These are phyloP conservation scores for Clarireedia homoeocarpa DNA, from an alignment of 2,329 filamentous ascomycete species.

Conservation along the genomic window DNA sequence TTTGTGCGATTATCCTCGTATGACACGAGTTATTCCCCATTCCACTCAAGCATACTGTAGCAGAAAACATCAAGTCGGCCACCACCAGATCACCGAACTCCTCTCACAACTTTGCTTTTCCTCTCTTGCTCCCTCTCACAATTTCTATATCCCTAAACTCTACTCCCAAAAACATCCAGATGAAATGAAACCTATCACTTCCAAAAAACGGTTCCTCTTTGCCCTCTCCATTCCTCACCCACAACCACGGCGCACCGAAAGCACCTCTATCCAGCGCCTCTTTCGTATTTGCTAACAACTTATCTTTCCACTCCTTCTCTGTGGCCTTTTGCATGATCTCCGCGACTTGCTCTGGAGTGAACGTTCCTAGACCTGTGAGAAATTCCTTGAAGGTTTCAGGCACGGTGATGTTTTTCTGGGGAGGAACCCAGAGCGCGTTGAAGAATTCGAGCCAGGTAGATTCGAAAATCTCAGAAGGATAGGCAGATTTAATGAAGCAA, in stretches of 20 bases:
- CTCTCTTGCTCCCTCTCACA: conserved; percentile 20
- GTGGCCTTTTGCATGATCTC: conserved; percentile 46
- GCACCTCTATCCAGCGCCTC: conserved; percentile 57
- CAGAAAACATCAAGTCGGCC: too few relatives aligned
- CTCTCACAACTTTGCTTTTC: conserved; percentile 17
- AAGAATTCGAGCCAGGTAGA: conserved; percentile 48
- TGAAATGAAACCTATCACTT: conserved; percentile 63
- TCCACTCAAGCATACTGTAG: too few relatives aligned
- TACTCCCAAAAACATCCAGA: conserved; percentile 59
- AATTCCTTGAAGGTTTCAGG: conserved; percentile 42
- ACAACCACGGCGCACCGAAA: conserved; percentile 72
- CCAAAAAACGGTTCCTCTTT: conserved; percentile 66
- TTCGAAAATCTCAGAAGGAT: conserved; percentile 42
- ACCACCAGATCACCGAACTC: too few relatives aligned
- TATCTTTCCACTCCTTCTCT: conserved; percentile 42
- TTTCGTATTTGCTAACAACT: conserved; percentile 51
- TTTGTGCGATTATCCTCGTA: too few relatives aligned
- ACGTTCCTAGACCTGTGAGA: conserved; percentile 32
- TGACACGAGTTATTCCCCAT: too few relatives aligned
- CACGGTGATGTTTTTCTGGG: conserved; percentile 51
- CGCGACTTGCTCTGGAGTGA: conserved; percentile 43
- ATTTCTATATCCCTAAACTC: conserved; percentile 49
- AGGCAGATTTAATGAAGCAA: conserved; percentile 55
- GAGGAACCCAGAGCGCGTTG: conserved; percentile 53
- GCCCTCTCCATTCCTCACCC: conserved; percentile 52